Base-by-base conservation (phyloP, 164 flowering plant genomes). In the Piper betle region DNA sequence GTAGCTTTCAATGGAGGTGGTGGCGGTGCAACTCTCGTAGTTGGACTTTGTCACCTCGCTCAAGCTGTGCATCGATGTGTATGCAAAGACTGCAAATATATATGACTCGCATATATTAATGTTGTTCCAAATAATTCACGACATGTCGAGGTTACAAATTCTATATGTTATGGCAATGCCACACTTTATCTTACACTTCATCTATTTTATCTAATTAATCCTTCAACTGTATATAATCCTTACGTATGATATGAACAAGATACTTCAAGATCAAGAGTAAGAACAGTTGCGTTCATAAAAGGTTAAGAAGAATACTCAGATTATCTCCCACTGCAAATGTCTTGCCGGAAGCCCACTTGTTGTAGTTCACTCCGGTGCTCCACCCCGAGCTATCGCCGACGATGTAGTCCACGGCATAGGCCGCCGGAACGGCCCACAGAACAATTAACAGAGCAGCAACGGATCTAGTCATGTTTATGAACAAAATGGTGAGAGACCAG, bases 361-460 rank as follows among this genome's bases (percentile, higher is more conserved):
- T 72, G 42, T 86, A 81, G 64, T 85, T 67, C 3, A 75, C 69
- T 63, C 88, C 81, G 15, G 76, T 74, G 65, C 75, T 79, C 97
- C 97, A 91, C 16, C 89, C 95, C 0, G 79, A 59, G 39, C 15
- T 71, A 46, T 77, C 97, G 0, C 95, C 95, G 6, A 87, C 88
- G 1, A 18, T 54, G 48, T 65, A 60, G 13, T 64, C 55, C 0
- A 33, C 16, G 6, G 74, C 74, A 10, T 57, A 57, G 48, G 55
- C 40, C 3, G 56, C 61, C 4, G 66, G 66, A 56, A 57, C 43
- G 38, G 53, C 61, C 19, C 57, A 41, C 16, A 57, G 37, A 25
- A 64, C 9, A 38, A 64, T 4, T 11, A 64, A 55, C 42, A 64
- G 46, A 58, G 40, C 52, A 25, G 66, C 41, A 37, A 39, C 37